phyloP scores from a whole-genome alignment of 116 monocot genomes.

The Zostera marina region DNA sequence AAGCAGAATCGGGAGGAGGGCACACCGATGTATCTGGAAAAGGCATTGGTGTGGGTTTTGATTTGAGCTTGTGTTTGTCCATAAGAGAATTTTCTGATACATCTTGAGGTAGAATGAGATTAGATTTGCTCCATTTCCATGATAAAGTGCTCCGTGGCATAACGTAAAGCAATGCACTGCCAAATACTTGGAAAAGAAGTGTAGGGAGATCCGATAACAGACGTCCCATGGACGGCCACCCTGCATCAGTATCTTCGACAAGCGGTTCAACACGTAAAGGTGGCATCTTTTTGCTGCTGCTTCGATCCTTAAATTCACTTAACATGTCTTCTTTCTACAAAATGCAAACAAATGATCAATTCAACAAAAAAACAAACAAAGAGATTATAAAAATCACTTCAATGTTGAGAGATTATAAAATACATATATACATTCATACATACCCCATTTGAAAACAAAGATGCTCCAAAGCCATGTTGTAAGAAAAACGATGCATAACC shows the following conservation, averaged over 20 bases:
- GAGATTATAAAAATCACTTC: not conserved
- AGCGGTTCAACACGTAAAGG: conserved; percentile 42
- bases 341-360: not conserved
- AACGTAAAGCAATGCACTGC: conserved; percentile 29
- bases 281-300: conserved; percentile 12
- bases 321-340: conserved; percentile 2
- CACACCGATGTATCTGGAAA: conserved; percentile 13
- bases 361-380: not conserved
- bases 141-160: conserved; percentile 20
- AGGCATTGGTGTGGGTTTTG: conserved; percentile 17
- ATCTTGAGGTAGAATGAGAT: conserved; percentile 62
- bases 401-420: not conserved
- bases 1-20: no score
- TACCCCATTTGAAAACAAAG: conserved; percentile 28
- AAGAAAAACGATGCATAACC: conserved; percentile 73
- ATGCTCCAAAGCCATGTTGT: conserved; percentile 58
- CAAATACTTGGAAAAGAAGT: conserved; percentile 42
- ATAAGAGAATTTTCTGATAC: conserved; percentile 15
- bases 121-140: conserved; percentile 30
- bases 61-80: conserved; percentile 35
- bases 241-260: conserved; percentile 52
- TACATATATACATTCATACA: not conserved
- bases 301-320: conserved; percentile 14
- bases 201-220: conserved; percentile 66
- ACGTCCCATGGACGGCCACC: conserved; percentile 81